Base-by-base conservation (phyloP, 1,139 yeast genomes). In the Magnusiomyces tetraspermus region DNA sequence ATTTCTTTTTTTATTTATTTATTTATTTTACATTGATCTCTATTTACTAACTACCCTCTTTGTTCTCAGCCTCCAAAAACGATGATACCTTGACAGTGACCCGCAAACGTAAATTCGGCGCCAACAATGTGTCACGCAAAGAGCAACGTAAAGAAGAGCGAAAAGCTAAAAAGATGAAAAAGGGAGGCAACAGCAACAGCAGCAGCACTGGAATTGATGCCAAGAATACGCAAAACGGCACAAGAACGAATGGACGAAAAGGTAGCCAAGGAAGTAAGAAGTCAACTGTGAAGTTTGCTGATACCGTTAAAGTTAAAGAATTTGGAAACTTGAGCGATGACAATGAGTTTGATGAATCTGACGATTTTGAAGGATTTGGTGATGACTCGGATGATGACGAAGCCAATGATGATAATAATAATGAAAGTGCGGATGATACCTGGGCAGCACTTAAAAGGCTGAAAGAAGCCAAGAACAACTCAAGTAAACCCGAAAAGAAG, bases 371-470 rank as follows among this genome's bases (percentile, higher is more conserved):
- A 19, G 42, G 24, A 19, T 38, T 21, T 38, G 24, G 56, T 8
- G 60, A 55, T 24, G 59, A 60, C 52, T 55, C 52, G 17, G 53
- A 50, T 19, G 55, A 52, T 24, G 52, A 51, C 2, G 56, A 52
- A 13, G 47, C 38, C 33, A 45, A 49, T 19, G 54, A 43, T 23
- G 55, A 54, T 22, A 40, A 19, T 48, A 54, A 50, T 23, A 60
- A 54, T 15, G 59, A 58, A 62, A 57, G 66, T 5, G 67, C 58
- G 3, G 71, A 66, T 50, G 71, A 73, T 53, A 76, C 78, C 1
- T 65, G 74, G 65, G 76, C 74, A 0, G 73, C 73, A 51, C 64
- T 77, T 44, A 72, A 73, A 55, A 74, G 72, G 2, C 55, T 71
- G 48, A 77, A 77, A 58, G 71, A 70, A 15, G 56, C 37, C 59